These are phyloP conservation scores for Trichoderma gamsii DNA, from an alignment of 495 filamentous ascomycete species.

Conservation along the genomic window DNA sequence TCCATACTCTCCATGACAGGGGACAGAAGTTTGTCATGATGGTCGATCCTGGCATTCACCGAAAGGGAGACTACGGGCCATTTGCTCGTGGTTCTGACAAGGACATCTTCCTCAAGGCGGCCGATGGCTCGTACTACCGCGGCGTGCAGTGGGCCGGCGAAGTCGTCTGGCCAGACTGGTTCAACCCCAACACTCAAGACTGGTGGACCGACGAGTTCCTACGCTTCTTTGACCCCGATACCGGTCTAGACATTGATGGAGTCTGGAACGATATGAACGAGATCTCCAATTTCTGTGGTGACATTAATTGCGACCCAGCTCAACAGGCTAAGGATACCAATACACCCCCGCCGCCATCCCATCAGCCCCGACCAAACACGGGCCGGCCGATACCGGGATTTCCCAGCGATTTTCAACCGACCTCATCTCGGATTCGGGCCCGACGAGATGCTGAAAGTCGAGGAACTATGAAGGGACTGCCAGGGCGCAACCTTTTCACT, in stretches of 20 bases:
- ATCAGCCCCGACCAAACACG: slow-evolving; percentile 60
- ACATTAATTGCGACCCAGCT: slow-evolving; percentile 44
- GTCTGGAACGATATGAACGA: slow-evolving; percentile 92
- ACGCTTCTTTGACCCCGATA: too few relatives aligned
- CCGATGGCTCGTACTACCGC: slow-evolving; percentile 65
- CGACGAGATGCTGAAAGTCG: slow-evolving; percentile 60
- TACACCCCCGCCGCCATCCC: slow-evolving; percentile 40
- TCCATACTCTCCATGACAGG: slow-evolving; percentile 57
- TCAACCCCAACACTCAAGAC: slow-evolving; percentile 50
- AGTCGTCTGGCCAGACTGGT: slow-evolving; percentile 52
- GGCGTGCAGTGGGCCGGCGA: slow-evolving; percentile 87
- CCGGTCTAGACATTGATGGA: slow-evolving; percentile 45
- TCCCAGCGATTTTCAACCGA: slow-evolving; percentile 25
- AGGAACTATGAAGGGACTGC: slow-evolving; percentile 60
- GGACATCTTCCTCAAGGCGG: slow-evolving; percentile 61
- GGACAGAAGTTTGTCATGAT: slow-evolving; percentile 77
- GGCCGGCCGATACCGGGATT: slow-evolving; percentile 74
- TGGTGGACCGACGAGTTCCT: slow-evolving; percentile 73
- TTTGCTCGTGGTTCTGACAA: slow-evolving; percentile 61
- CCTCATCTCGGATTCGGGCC: slow-evolving; percentile 45
- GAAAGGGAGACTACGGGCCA: slow-evolving; percentile 61
- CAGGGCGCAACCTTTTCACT: slow-evolving; percentile 66
- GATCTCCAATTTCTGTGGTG: slow-evolving; percentile 74
- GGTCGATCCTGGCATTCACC: slow-evolving; percentile 75
- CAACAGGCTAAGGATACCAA: too few relatives aligned